Evolutionary conservation across 108 stramenopile species (phyloP), one percentile per base, ranked within the genome.

Genomic region (Aurantiochytrium sp.): DNA sequence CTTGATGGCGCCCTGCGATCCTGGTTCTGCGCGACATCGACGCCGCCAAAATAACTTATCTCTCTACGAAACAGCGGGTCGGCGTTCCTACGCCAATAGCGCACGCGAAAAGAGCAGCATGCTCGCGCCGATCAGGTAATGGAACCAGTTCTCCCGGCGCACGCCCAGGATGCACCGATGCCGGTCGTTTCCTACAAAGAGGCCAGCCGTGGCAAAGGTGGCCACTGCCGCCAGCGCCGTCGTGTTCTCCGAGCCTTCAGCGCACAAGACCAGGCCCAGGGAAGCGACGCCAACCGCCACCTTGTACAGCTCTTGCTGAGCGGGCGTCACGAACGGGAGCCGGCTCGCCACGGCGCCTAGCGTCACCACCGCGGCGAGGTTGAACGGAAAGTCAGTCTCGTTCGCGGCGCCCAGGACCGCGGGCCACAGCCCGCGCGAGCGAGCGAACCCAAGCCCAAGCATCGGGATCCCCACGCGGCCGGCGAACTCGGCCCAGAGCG

Each of bases 81-180:
- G n/a, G n/a, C n/a, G n/a, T n/a, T n/a, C n/a, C n/a, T n/a, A 59
- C 10, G 55, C 55, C 55, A 59, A n/a, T 6, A 81, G 37, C 41
- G 69, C 69, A 21, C 27, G 41, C 24, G 69, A 39, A 81, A 81
- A 81, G 69, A 81, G 69, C 21, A 81, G 19, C 69, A 81, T 81
- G 69, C 69, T 81, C 41, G 69, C 42, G 0, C 69, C 69, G 5
- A 81, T 45, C 0, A 81, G 41, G 42, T 81, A 81, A 45, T 81
- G 69, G 22, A 45, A 81, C 42, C 37, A 81, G 36, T 81, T 81
- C 41, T 45, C 42, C 4, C 42, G 69, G 36, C 69, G 69, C 69
- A 81, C 1, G 15, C 69, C 69, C 0, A 81, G 27, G 24, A 45
- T 37, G 36, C 1, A 27, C 19, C 42, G 37, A 8, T 81, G 37